Evolutionary conservation across 2,329 filamentous ascomycete genomes (phyloP), one percentile per base, ranked within the genome.

Genomic region (Atkinsonella hypoxylon): DNA sequence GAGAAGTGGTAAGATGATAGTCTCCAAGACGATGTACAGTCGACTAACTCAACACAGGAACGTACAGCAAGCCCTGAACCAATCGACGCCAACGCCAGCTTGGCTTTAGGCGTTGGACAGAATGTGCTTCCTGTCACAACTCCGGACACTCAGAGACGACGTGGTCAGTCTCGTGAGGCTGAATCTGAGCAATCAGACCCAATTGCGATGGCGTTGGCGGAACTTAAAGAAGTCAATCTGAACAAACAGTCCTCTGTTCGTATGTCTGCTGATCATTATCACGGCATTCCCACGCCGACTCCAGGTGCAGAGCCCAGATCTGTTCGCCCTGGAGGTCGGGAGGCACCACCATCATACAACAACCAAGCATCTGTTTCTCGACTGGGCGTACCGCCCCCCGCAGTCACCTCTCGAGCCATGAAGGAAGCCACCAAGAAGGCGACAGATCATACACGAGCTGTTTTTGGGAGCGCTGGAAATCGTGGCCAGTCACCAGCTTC

Each of bases 241-340:
- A 78, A 74, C 15, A 97, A 97, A 67, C 85, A 90, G 58, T 79
- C 88, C 7, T 83, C 83, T 3, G 76, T 79, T 46, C 82, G 94
- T n/a, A 81, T 95, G 53, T 95, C 93, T n/a, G 93, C 90, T 17
- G 94, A 98, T 65, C 83, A 87, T 54, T 96, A 95, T 67, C 88
- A 94, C 62, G 91, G 93, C n/a, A 84, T 98, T 55, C 74, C 87
- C 12, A 95, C 91, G 1, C 91, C 93, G 5, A 82, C 77, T 7
- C 85, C 79, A 1, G 74, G 73, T 8, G 62, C 64, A 44, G 71
- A 70, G 45, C 63, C 67, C 7, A 64, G 57, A 44, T 53, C 68
- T 50, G 67, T 72, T 26, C 70, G 74, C 45, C 68, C 73, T 2
- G 73, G 73, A 3, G 62, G 55, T 30, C 61, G 63, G 10, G 64